phyloP scores from a whole-genome alignment of 345 rosid genomes.

The Moricandia arvensis region DNA sequence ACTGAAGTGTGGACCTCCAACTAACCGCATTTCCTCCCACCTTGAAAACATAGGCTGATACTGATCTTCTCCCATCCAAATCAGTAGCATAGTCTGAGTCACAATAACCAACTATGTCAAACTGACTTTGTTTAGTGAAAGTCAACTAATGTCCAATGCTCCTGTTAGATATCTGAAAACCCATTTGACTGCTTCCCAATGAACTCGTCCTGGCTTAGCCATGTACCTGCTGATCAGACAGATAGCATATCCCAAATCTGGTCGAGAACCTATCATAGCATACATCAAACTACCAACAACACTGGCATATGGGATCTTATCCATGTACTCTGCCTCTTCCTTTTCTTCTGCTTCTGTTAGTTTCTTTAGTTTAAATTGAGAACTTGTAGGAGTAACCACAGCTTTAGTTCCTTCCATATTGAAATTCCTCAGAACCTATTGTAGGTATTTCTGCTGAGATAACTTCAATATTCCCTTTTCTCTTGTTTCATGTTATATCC shows the following conservation, averaged over 20 bases:
- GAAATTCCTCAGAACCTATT: too few species aligned
- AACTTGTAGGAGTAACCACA: background rate
- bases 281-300: background rate
- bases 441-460: background rate
- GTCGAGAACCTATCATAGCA: background rate
- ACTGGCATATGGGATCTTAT: background rate
- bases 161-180: background rate
- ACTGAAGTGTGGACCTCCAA: too few species aligned
- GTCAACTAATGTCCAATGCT: too few species aligned
- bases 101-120: background rate
- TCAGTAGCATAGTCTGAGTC: background rate
- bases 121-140: too few species aligned
- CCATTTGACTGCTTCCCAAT: background rate
- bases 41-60: too few species aligned
- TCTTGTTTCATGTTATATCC: background rate
- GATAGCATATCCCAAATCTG: background rate
- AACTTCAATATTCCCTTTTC: background rate
- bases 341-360: background rate
- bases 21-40: too few species aligned
- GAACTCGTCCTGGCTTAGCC: background rate
- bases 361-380: background rate
- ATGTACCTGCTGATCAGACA: background rate
- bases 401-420: background rate
- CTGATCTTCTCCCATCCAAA: too few species aligned
- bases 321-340: background rate